Base-by-base conservation (phyloP, 805 yeast species). In the Kluyveromyces dobzhanskii region DNA sequence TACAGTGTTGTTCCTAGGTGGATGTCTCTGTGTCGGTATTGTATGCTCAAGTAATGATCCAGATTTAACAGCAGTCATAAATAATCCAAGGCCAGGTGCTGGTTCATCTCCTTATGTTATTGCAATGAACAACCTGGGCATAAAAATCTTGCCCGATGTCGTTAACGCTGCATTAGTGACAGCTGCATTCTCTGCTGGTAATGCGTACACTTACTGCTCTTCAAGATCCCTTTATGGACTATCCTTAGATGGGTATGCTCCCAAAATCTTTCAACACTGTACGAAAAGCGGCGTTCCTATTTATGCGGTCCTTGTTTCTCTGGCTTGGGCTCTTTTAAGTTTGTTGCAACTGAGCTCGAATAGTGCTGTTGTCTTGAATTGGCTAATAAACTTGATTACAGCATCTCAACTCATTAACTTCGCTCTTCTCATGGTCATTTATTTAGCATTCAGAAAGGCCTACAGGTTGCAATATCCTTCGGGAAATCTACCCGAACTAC, bases 161-260 rank as follows among this genome's bases (percentile, higher is more conserved):
- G 86, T 87, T 41, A 87, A 87, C 59, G 94, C 76, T 1, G 73
- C 85, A 23, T 70, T 86, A 40, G 67, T 86, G 39, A 68, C 85
- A 4, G 73, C 92, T 1, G 82, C 88, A 0, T 80, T 85, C 48
- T 78, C 87, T 26, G 87, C 94, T 2, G 95, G 94, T 38, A 85
- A 85, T 57, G 81, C 90, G 1, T 81, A 78, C 56, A 74, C 83
- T 26, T 84, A 75, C 53, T 78, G 86, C 44, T 79, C 90, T 0
- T 73, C 86, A 6, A 66, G 81, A 47, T 67, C 83, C 0, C 63
- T 85, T 17, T 78, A 78, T 55, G 85, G 85, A 2, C 64, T 84
- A 58, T 82, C 92, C 0, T 59, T 73, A 23, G 76, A 73, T 49
- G 87, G 90, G 0, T 73, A 75, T 44, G 90, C 92, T 1, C 95